Percentiles rank a stretch among this genome's conserved stretches.
phyloP scores from a whole-genome alignment of 2,329 filamentous ascomycete species.

The Herpotrichia juniperi region DNA sequence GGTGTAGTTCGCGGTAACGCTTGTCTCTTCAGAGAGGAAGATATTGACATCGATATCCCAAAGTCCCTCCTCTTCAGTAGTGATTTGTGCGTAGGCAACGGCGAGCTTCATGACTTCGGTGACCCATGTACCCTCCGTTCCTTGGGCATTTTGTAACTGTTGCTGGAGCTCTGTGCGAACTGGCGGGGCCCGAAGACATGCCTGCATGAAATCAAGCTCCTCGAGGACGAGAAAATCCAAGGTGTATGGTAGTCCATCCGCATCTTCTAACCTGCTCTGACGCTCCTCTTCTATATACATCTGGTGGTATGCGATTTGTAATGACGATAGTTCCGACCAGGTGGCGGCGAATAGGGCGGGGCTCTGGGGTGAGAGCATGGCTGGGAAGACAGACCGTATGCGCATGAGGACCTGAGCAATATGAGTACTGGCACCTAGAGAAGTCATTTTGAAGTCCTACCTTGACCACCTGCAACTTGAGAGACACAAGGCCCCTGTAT shows the following conservation, averaged over 20 bases:
- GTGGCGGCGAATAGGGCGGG: slow-evolving; percentile 82
- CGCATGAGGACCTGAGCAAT: slow-evolving; percentile 76
- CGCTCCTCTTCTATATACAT: slow-evolving; percentile 86
- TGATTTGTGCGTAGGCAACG: slow-evolving; percentile 86
- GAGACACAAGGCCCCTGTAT: slow-evolving; percentile 81
- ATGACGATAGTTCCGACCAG: slow-evolving; percentile 82
- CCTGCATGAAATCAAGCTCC: slow-evolving; percentile 92
- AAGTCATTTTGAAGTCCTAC: slow-evolving; percentile 44
- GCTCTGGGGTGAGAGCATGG: slow-evolving; percentile 81
- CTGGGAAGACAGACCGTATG: slow-evolving; percentile 82
- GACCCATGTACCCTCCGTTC: slow-evolving; percentile 76
- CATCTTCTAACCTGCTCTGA: slow-evolving; percentile 87
- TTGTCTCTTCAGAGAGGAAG: slow-evolving; percentile 93
- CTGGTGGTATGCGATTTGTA: slow-evolving; percentile 75
- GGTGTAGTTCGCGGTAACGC: slow-evolving; percentile 94
- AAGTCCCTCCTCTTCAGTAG: slow-evolving; percentile 87
- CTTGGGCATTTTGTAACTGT: slow-evolving; percentile 67
- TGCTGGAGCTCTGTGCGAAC: slow-evolving; percentile 88
- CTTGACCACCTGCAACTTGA: slow-evolving; percentile 93
- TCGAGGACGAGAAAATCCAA: slow-evolving; percentile 92
- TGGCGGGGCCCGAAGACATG: slow-evolving; percentile 84
- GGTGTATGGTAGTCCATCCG: slow-evolving; percentile 90
- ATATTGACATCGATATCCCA: slow-evolving; percentile 98
- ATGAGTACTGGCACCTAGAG: slow-evolving; percentile 3
- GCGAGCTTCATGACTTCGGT: slow-evolving; percentile 86